Percentiles rank a stretch among this genome's conserved stretches.
These are phyloP conservation scores for Phyllosticta capitalensis DNA, from an alignment of 2,329 filamentous ascomycete genomes.

Conservation along the genomic window DNA sequence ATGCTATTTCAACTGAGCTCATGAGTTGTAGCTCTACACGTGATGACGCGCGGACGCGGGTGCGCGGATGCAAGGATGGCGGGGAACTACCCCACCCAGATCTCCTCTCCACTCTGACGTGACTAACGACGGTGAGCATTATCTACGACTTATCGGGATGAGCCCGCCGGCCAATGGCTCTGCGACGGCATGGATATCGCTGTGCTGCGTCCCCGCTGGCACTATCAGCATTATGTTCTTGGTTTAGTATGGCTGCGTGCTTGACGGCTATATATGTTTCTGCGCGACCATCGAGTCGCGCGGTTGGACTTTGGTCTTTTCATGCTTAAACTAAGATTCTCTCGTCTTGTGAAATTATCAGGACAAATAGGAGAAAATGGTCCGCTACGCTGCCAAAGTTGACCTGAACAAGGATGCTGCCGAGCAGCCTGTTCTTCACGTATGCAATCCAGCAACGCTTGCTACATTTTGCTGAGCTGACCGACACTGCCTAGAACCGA, in stretches of 20 bases:
- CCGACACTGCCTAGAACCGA: slow-evolving; percentile 60
- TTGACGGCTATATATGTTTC: not conserved
- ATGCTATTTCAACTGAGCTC: too few species aligned
- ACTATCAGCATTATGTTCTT: not conserved
- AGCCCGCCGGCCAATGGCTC: not conserved
- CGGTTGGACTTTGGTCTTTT: not conserved
- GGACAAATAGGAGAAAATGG: slow-evolving; percentile 19
- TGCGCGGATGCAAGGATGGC: not conserved
- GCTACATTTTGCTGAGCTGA: not conserved
- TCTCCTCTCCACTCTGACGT: not conserved
- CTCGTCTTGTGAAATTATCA: not conserved
- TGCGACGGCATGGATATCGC: not conserved
- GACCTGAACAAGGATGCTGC: slow-evolving; percentile 61
- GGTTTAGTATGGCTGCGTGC: not conserved
- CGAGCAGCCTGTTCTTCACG: slow-evolving; percentile 62
- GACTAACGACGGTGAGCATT: not conserved
- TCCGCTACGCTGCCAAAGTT: slow-evolving; percentile 65
- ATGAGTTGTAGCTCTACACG: not conserved
- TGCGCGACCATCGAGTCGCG: not conserved
- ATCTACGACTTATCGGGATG: not conserved
- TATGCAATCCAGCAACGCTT: slow-evolving; percentile 34
- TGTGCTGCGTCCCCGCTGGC: not conserved
- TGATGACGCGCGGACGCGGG: not conserved
- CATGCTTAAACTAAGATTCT: not conserved
- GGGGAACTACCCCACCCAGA: not conserved